Evolutionary conservation across 73 alveolate species (phyloP).

Genomic region (Paramecium pentaurelia): DNA sequence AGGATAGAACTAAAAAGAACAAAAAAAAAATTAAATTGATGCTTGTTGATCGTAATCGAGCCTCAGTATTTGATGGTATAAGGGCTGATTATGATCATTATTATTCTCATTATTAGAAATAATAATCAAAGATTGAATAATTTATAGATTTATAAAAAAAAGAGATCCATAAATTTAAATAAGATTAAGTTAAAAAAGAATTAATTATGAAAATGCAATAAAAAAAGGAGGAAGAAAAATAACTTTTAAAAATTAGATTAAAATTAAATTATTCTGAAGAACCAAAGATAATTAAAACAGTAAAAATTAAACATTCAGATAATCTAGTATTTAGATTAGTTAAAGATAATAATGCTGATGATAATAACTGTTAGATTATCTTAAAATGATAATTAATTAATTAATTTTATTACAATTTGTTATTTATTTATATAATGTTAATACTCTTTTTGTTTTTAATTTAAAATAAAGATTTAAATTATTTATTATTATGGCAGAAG

Average conservation of each 20-base stretch:
- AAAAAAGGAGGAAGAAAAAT: not conserved
- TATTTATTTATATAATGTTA: not conserved
- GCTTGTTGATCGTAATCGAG: not conserved
- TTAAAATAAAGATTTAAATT: not conserved
- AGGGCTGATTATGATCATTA: conserved; percentile 32
- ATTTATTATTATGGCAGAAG: conserved; percentile 19
- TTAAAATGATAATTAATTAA: not conserved
- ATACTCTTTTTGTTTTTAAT: not conserved
- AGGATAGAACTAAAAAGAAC: conserved; percentile 19
- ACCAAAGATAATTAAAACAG: conserved; percentile 24
- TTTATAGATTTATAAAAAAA: not conserved
- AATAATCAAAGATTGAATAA: not conserved
- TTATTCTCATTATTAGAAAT: not conserved
- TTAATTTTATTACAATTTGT: not conserved
- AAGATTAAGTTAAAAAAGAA: not conserved
- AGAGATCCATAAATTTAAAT: not conserved
- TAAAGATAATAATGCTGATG: not conserved
- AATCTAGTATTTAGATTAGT: not conserved
- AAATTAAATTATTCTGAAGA: not conserved
- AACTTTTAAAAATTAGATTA: not conserved
- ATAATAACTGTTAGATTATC: not conserved
- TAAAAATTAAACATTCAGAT: conserved; percentile 11
- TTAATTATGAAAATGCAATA: not conserved
- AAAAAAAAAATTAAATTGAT: conserved; percentile 23
- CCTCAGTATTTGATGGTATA: conserved; percentile 35